These are phyloP conservation scores for Blastocystis sp. DNA, from an alignment of 352 stramenopile species.

Conservation along the genomic window DNA sequence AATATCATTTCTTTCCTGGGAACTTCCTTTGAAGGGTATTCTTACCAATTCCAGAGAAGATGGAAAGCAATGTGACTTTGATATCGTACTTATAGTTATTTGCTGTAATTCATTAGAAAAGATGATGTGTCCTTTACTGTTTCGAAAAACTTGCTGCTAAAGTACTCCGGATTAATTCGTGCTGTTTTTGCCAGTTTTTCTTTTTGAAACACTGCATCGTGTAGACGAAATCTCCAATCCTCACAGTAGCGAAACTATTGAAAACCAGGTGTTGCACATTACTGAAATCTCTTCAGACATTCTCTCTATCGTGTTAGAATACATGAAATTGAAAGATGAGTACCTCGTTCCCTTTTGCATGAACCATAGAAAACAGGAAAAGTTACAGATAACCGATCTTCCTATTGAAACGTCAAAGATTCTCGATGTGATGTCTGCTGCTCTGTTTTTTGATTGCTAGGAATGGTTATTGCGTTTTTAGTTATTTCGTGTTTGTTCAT, in stretches of 20 bases:
- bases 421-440: neutral
- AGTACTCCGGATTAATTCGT: neutral
- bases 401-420: neutral
- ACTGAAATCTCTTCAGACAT: neutral
- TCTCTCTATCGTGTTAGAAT: neutral
- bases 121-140: neutral
- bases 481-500: neutral
- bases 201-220: neutral
- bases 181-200: neutral
- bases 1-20: neutral
- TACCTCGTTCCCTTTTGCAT: neutral
- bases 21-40: neutral
- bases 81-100: neutral
- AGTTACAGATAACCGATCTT: neutral
- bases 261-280: neutral
- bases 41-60: neutral
- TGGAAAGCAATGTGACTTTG: neutral
- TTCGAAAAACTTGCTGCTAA: neutral
- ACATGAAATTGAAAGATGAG: neutral
- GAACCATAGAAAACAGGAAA: neutral
- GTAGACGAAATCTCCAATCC: neutral
- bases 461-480: neutral
- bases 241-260: neutral
- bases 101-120: neutral
- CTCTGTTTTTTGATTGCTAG: slow-evolving; percentile 3